Base-by-base conservation (phyloP, 164 flowering plant species). In the Dillenia turbinata region DNA sequence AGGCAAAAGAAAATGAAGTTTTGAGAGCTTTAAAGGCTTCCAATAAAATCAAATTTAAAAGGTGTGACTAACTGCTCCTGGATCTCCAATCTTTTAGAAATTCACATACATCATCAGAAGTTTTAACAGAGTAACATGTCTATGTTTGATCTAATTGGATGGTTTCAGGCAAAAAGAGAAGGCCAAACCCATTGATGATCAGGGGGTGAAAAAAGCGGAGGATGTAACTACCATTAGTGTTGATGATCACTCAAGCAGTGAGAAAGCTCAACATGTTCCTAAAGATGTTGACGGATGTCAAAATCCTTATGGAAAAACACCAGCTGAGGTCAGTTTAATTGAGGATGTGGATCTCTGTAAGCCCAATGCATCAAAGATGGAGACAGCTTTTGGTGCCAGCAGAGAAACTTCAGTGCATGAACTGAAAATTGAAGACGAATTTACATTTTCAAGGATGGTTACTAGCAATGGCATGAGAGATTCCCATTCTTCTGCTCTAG, bases 1-100 rank as follows among this genome's bases (percentile, higher is more conserved):
- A 95, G 79, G 71, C 63, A 48, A 86, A 82, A 77, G 96, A 88
- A 9, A 94, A 88, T 70, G 84, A 86, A 47, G 74, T 61, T 17
- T 69, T 91, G 71, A 79, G 96, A 76, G 66, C 73, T 46, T 52
- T 83, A 46, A 91, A 78, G 64, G 73, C 71, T 51, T 82, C 88
- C 51, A 75, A 69, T 64, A 76, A 70, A 58, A 44, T 50, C 22
- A 59, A 57, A n/a, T 10, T 9, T 48, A 57, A 66, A 52, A 61
- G n/a, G 64, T 59, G 44, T 49, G 46, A 48, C 26, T 44, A 17
- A 62, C 53, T 43, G 54, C 55, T 57, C 44, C 44, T 19, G 51
- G 47, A 57, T 48, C 10, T 61, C 77, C n/a, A 58, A 47, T 16
- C 10, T 63, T 44, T 45, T 70, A 12, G 17, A 26, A 10, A 45